Evolutionary conservation across 768 basidiomycete genomes (phyloP), one percentile per base, ranked within the genome.

Genomic region (Tylopilus vinaceipallidus): DNA sequence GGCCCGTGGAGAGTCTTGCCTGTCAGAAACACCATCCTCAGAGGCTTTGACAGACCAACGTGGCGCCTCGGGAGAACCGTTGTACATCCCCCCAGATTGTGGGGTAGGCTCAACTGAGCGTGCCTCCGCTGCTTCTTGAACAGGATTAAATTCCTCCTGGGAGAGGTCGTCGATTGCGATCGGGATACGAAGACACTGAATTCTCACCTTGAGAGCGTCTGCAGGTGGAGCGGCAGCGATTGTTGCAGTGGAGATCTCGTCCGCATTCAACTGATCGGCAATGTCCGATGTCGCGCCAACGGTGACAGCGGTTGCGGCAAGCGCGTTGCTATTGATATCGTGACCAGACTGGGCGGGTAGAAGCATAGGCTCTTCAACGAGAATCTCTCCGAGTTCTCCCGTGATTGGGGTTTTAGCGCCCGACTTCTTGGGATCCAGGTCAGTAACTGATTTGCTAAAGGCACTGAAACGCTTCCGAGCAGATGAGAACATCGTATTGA

Each of bases 361-460:
- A 23, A 36, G 49, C 41, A 50, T 35, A 20, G 55, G 45, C n/a
- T 73, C 74, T 60, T 88, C 85, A 19, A 73, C 66, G 27, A 87
- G 57, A 14, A 82, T 70, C 61, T 88, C 88, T 10, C 88, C 88
- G 78, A 86, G 75, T 69, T 90, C 88, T 16, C 84, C 84, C 19
- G 84, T 68, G 45, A 70, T 72, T 12, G 67, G 68, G 22, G 64
- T 57, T 60, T 68, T 77, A 24, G 68, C 71, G 35, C 67, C 64
- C 16, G 59, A 52, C 51, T 66, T 61, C 56, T 62, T 65, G 17
- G 30, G 36, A 16, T 54, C 49, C 46, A 54, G 38, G 35, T 58
- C 62, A 14, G 56, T 57, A 37, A 60, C 46, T 3, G 50, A 61
- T 35, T 60, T 61, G 37, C 35, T 71, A 64, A 86, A 86, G 61